These are phyloP conservation scores for Rheum nobile DNA, from an alignment of 148 eudicot species.

Conservation along the genomic window DNA sequence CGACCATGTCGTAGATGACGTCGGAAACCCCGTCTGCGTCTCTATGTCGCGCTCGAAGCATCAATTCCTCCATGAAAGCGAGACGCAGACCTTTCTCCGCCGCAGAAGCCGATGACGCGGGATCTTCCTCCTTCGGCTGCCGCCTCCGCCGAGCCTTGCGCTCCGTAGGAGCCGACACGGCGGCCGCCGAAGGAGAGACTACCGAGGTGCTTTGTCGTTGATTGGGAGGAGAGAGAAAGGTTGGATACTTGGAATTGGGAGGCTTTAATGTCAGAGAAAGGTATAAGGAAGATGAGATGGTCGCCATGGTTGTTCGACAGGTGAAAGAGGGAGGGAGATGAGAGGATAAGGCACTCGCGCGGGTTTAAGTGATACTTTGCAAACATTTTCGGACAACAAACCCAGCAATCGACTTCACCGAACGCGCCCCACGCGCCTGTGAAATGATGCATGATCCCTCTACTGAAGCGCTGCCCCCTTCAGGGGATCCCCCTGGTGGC, in stretches of 20 bases:
- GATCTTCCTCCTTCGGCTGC: constrained; percentile 24
- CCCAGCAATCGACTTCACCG: too few species aligned
- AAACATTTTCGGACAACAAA: too few species aligned
- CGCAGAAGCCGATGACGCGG: constrained; percentile 20
- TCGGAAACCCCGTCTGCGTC: constrained; percentile 57
- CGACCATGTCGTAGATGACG: constrained; percentile 80
- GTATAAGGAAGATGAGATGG: constrained; percentile 19
- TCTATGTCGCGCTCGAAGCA: constrained; percentile 43
- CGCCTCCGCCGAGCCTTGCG: constrained; percentile 21
- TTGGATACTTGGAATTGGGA: constrained; percentile 6
- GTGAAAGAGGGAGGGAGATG: background rate
- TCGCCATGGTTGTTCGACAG: constrained; percentile 24
- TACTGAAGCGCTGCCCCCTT: too few species aligned
- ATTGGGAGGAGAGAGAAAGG: constrained; percentile 7
- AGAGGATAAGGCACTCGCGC: constrained; percentile 9
- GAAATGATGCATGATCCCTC: too few species aligned
- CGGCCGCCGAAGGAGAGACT: constrained; percentile 12
- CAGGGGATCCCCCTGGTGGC: too few species aligned
- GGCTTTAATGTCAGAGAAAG: constrained; percentile 15
- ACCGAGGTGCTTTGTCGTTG: constrained; percentile 6
- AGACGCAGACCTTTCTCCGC: constrained; percentile 64
- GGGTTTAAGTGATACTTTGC: background rate
- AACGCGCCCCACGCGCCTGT: too few species aligned
- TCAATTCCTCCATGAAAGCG: constrained; percentile 79
- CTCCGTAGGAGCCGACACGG: constrained; percentile 21